phyloP scores from a whole-genome alignment of 805 yeast genomes.

The Candida orba region DNA sequence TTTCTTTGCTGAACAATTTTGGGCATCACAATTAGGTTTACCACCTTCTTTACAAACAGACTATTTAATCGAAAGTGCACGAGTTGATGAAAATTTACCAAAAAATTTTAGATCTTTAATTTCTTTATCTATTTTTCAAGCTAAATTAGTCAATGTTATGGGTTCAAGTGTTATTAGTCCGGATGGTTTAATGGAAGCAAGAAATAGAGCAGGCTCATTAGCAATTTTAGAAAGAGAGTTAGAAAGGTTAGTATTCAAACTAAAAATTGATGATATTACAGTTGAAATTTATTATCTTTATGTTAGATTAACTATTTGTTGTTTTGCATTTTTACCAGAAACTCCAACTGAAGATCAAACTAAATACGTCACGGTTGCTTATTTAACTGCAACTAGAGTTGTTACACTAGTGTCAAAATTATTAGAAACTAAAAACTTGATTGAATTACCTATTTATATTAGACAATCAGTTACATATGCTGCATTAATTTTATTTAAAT shows the following conservation, averaged over 20 bases:
- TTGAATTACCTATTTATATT: slow-evolving; percentile 80
- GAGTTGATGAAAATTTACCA: slow-evolving; percentile 58
- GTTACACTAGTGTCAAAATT: slow-evolving; percentile 71
- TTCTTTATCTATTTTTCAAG: slow-evolving; percentile 72
- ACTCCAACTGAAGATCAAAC: slow-evolving; percentile 84
- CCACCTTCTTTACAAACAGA: slow-evolving; percentile 86
- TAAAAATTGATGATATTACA: slow-evolving; percentile 58
- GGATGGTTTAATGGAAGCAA: slow-evolving; percentile 82
- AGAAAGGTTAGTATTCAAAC: slow-evolving; percentile 57
- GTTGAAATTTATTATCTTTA: slow-evolving; percentile 76
- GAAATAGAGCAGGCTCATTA: slow-evolving; percentile 72
- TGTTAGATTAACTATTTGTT: slow-evolving; percentile 72
- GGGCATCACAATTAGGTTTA: slow-evolving; percentile 82
- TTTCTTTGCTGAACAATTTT: slow-evolving; percentile 81
- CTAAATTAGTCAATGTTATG: slow-evolving; percentile 76
- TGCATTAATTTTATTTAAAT: slow-evolving; percentile 69
- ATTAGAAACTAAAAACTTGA: slow-evolving; percentile 59
- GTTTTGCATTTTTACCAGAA: slow-evolving; percentile 87
- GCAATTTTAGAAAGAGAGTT: slow-evolving; percentile 74
- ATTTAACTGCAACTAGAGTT: slow-evolving; percentile 71
- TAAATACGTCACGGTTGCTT: slow-evolving; percentile 74
- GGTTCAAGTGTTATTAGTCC: slow-evolving; percentile 81
- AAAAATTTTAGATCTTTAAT: slow-evolving; percentile 64
- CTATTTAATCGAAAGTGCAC: slow-evolving; percentile 70
- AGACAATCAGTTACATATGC: slow-evolving; percentile 82